A percentile compares a stretch with the other conserved stretches of the same genome.
These are phyloP conservation scores for Ceratobasidium theobromae DNA, from an alignment of 1,284 basidiomycete species.

Conservation along the genomic window DNA sequence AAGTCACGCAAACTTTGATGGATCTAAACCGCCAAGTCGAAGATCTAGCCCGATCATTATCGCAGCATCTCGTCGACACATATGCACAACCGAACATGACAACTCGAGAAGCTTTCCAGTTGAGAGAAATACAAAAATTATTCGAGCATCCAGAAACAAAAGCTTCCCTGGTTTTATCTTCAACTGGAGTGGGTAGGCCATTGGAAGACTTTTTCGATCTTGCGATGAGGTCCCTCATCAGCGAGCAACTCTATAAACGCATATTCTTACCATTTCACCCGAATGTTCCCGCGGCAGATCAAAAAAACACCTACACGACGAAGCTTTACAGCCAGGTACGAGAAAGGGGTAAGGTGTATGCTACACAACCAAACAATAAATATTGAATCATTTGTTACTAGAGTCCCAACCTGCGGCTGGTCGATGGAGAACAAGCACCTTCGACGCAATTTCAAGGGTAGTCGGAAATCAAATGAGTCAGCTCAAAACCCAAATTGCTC, in stretches of 20 bases:
- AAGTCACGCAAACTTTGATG: background rate
- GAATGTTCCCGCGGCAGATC: background rate
- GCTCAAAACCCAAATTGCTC: background rate
- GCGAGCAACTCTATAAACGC: slow-evolving; percentile 4
- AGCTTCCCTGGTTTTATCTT: slow-evolving; percentile 10
- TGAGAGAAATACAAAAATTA: background rate
- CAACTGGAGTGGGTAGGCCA: background rate
- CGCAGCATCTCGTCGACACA: slow-evolving; percentile 3
- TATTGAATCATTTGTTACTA: background rate
- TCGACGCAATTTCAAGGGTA: background rate
- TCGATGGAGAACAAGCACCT: slow-evolving; percentile 12
- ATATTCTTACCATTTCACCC: slow-evolving; percentile 27
- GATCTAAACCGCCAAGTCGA: slow-evolving; percentile 7
- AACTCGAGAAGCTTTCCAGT: background rate
- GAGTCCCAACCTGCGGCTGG: background rate
- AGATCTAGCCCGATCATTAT: background rate
- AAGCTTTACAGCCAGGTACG: background rate
- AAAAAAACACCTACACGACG: background rate
- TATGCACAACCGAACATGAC: background rate
- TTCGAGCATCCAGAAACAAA: slow-evolving; percentile 11
- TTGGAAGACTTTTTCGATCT: slow-evolving; percentile 20
- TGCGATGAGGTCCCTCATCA: background rate
- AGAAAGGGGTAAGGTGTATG: background rate
- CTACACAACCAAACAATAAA: background rate
- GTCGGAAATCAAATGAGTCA: background rate